Conservation (phyloP, 768 basidiomycete species). For the Roridomyces roridus region DNA sequence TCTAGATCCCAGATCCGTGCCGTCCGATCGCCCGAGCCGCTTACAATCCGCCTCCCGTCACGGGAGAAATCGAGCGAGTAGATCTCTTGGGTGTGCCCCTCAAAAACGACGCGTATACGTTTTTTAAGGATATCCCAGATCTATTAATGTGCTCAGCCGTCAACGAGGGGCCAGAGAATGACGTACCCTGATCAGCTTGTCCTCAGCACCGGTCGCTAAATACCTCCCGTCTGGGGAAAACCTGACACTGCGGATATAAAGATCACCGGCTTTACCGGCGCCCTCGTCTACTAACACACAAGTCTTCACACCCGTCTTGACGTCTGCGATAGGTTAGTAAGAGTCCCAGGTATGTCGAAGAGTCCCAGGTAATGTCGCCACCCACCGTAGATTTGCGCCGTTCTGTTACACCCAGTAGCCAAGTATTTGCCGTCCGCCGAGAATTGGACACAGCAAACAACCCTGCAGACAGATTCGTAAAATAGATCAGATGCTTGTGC, state of each 20-base stretch:
- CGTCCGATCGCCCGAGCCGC: constrained; percentile 67
- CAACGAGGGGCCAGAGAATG: not conserved
- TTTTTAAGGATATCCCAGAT: constrained; percentile 90
- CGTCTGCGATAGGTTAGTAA: too few species aligned
- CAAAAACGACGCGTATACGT: constrained; percentile 73
- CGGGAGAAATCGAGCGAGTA: constrained; percentile 90
- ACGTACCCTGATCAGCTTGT: constrained; percentile 86
- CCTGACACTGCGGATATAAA: constrained; percentile 93
- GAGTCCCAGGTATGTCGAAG: too few species aligned
- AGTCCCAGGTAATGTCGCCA: constrained; percentile 70
- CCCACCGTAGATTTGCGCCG: constrained; percentile 96
- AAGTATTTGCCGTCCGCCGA: constrained; percentile 91
- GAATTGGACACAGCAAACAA: constrained; percentile 91
- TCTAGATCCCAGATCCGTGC: constrained; percentile 40
- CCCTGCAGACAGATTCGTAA: constrained; percentile 35
- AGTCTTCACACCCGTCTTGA: too few species aligned
- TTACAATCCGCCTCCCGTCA: constrained; percentile 80
- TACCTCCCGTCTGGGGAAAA: constrained; percentile 94
- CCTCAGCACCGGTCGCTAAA: constrained; percentile 95
- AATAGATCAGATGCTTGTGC: not conserved
- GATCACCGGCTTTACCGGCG: constrained; percentile 76
- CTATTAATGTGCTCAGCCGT: constrained; percentile 39
- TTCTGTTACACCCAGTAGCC: constrained; percentile 92
- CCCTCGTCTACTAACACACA: constrained; percentile 82
- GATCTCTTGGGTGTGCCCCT: constrained; percentile 90